Conservation (phyloP, 495 filamentous ascomycete species). For the Astrothelium subdiscretum region DNA sequence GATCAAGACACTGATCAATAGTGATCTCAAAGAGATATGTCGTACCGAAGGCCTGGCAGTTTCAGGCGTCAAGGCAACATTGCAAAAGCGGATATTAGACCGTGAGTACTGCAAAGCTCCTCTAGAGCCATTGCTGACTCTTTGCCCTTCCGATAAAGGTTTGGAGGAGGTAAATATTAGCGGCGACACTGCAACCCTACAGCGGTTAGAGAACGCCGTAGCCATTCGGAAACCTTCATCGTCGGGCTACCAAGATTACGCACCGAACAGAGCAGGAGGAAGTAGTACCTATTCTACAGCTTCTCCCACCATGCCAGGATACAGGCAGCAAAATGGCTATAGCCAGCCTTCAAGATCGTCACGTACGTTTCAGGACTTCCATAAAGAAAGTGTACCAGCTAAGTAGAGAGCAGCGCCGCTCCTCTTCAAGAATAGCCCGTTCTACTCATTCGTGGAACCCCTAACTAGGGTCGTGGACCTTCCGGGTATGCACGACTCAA, state of each 20-base stretch:
- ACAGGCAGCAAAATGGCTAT: neutral
- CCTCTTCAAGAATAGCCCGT: conserved; percentile 26
- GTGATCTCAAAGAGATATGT: conserved; percentile 62
- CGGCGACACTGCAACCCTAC: conserved; percentile 22
- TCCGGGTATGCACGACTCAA: conserved; percentile 17
- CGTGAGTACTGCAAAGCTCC: conserved; percentile 43
- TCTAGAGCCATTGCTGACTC: neutral
- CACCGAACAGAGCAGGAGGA: neutral
- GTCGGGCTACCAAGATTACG: neutral
- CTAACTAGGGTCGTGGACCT: conserved; percentile 18
- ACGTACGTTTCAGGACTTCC: neutral
- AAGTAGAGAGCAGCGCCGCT: conserved; percentile 1
- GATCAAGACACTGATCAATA: conserved; percentile 54
- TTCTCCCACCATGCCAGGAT: neutral
- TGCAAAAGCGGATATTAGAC: conserved; percentile 63
- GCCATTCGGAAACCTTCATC: conserved; percentile 5
- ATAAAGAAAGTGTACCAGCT: neutral
- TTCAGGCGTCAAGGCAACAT: conserved; percentile 66
- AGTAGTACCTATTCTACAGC: neutral
- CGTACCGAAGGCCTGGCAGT: conserved; percentile 55
- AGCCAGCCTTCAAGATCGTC: neutral
- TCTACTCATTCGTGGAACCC: conserved; percentile 25
- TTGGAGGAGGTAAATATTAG: conserved; percentile 21
- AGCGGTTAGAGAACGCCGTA: conserved; percentile 9
- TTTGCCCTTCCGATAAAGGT: conserved; percentile 1